A percentile compares a stretch with the other conserved stretches of the same genome.
phyloP scores from a whole-genome alignment of 345 rosid genomes.

The Dipteronia sinensis region DNA sequence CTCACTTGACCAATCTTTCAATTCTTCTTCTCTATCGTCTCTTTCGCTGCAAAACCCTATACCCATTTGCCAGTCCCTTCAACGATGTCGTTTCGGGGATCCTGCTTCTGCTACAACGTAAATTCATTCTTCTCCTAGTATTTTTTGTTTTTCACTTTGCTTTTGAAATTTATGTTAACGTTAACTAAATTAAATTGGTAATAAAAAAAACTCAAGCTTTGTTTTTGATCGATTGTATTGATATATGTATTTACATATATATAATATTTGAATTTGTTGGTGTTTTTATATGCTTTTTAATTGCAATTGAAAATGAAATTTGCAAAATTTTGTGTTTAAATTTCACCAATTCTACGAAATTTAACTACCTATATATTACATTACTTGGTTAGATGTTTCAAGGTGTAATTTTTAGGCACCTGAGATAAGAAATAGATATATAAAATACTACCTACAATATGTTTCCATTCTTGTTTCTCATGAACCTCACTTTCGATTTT shows the following conservation, averaged over 20 bases:
- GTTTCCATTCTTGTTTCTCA: background rate
- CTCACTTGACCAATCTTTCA: background rate
- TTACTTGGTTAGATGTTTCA: background rate
- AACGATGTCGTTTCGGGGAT: conserved; percentile 49
- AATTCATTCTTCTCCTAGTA: conserved; percentile 13
- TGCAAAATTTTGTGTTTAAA: background rate
- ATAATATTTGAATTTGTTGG: background rate
- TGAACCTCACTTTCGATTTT: background rate
- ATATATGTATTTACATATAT: background rate
- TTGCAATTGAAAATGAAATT: background rate
- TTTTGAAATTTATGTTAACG: background rate
- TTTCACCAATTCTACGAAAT: background rate
- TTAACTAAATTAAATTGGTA: background rate
- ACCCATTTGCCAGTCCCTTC: background rate
- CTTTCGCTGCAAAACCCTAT: conserved; percentile 16
- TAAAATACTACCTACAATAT: background rate
- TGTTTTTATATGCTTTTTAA: background rate
- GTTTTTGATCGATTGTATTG: background rate
- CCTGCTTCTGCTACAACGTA: conserved; percentile 38
- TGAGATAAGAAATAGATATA: background rate
- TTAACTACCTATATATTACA: background rate
- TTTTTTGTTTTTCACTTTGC: background rate
- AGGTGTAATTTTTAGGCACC: background rate
- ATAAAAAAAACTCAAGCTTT: background rate
- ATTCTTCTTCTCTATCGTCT: background rate